phyloP scores from a whole-genome alignment of 2,329 filamentous ascomycete species.

The Calonectria honghensis region DNA sequence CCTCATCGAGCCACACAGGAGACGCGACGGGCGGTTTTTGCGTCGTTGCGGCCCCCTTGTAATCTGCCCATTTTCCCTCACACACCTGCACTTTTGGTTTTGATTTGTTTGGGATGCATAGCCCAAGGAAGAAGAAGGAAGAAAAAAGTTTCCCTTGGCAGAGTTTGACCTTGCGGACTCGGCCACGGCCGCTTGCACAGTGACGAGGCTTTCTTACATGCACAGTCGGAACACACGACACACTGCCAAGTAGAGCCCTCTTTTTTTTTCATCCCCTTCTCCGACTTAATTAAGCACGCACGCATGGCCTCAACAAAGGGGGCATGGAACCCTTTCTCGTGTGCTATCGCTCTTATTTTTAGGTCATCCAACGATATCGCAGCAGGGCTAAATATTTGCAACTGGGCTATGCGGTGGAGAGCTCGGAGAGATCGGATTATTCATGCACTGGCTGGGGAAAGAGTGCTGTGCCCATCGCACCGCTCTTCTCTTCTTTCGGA shows the following conservation, averaged over 20 bases:
- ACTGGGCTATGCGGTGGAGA: constrained; percentile 9
- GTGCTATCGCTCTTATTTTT: constrained; percentile 12
- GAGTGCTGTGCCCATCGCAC: constrained; percentile 12
- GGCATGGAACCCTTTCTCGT: background rate
- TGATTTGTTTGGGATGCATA: constrained; percentile 11
- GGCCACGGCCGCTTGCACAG: background rate
- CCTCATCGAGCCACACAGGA: constrained; percentile 16
- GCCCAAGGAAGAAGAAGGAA: background rate
- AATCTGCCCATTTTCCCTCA: constrained; percentile 32
- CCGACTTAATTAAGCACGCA: background rate
- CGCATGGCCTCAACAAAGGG: background rate
- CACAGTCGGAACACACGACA: constrained; percentile 16
- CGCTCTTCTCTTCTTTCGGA: background rate
- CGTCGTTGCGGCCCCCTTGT: background rate
- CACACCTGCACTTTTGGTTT: background rate
- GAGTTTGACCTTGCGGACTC: constrained; percentile 12
- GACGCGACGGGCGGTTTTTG: constrained; percentile 18
- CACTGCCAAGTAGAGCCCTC: background rate
- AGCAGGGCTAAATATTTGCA: constrained; percentile 8
- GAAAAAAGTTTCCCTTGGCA: constrained; percentile 13
- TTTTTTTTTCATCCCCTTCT: background rate
- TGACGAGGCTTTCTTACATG: constrained; percentile 4
- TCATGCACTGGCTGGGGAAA: background rate
- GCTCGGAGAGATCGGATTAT: constrained; percentile 24
- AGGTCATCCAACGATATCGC: background rate